Evolutionary conservation across 2,329 filamentous ascomycete species (phyloP).

Genomic region (Aspergillus uvarum): DNA sequence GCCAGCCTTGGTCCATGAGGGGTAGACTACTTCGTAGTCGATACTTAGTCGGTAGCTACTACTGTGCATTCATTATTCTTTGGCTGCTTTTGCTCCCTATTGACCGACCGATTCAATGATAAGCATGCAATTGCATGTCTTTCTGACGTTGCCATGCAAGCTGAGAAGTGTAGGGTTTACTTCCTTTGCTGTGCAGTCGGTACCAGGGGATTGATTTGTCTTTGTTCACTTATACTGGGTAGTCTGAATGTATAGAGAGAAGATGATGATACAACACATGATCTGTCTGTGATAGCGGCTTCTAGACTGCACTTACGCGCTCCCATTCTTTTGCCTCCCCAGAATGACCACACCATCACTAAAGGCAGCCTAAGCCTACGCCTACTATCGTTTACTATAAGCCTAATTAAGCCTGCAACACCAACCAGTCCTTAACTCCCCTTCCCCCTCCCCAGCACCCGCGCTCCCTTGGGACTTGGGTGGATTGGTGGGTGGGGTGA

Average conservation of each 20-base stretch:
- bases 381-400: neutral
- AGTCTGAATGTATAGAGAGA: neutral
- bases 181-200: constrained; percentile 4
- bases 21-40: neutral
- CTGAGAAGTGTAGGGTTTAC: constrained; percentile 4
- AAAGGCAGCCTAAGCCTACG: neutral
- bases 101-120: neutral
- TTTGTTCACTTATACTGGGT: constrained; percentile 8
- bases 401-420: neutral
- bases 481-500: constrained; percentile 25
- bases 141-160: constrained; percentile 8
- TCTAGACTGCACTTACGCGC: neutral
- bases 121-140: neutral
- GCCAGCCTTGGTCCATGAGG: constrained; percentile 1
- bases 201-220: constrained; percentile 11
- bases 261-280: neutral
- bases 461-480: constrained; percentile 14
- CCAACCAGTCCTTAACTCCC: constrained; percentile 9
- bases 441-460: constrained; percentile 17
- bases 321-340: neutral
- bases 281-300: neutral
- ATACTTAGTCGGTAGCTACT: too few relatives aligned
- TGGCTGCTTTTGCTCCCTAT: neutral
- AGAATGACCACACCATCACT: neutral
- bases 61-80: neutral